Base-by-base conservation (phyloP, 495 filamentous ascomycete genomes). In the Oleoguttula mirabilis region DNA sequence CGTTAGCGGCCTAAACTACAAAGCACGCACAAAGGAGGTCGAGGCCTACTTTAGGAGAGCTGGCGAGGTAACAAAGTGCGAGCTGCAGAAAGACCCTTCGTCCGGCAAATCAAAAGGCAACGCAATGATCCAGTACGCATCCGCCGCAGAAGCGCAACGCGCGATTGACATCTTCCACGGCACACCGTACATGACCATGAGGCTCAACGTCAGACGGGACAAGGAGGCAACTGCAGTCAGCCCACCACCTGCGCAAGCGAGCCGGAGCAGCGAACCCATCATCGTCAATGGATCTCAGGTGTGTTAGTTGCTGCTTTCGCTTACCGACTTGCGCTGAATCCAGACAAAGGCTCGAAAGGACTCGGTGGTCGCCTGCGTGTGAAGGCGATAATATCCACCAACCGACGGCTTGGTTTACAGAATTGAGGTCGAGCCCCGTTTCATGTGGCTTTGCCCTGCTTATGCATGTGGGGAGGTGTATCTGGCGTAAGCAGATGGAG, bases 151-250 rank as follows among this genome's bases (percentile, higher is more conserved):
- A 19, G 59, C 59, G 12, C 25, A 46, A 15, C 17, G 43, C 24
- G 59, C 57, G 2, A 45, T 53, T 11, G n/a, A 25, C 4, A 24
- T 23, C 7, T 48, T 62, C 22, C 43, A 62, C 35, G 34, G 41
- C 14, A 32, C 8, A 12, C 10, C 23, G 7, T 51, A 44, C 34
- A 50, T 47, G 45, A 40, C 43, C 12, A 56, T 32, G 51, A 39
- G 22, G 2, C 22, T 62, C 16, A 45, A 41, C 5, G 57, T 60
- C 3, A 51, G 59, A 8, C n/a, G 47, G n/a, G 55, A 58, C 41
- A 58, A 27, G 16, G 55, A 62, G 37, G 21, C 39, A 12, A 60
- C 55, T 8, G 34, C 52, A 10, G 49, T 62, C n/a, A 46, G 39
- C 12, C 42, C 52, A 14, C 49, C 45, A n/a, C 23, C 41, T 32